Percentiles rank a stretch among this genome's conserved stretches.
phyloP scores from a whole-genome alignment of 164 flowering plant genomes.

The Kalanchoe fedtschenkoi region DNA sequence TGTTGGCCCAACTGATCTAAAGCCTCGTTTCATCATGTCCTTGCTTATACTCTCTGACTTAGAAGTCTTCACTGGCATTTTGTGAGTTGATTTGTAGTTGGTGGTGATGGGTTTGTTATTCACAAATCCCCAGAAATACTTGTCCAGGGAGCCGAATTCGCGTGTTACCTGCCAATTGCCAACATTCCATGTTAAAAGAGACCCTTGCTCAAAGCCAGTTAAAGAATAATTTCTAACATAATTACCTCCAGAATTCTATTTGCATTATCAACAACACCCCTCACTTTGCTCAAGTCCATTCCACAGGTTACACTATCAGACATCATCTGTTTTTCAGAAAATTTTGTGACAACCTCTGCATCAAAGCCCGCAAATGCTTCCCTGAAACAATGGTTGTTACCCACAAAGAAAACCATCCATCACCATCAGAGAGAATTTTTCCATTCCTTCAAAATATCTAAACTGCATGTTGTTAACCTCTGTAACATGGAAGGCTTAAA shows the following conservation, averaged over 20 bases:
- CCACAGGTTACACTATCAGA: slow-evolving; percentile 36
- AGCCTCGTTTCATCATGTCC: slow-evolving; percentile 86
- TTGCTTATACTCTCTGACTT: slow-evolving; percentile 91
- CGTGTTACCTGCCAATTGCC: slow-evolving; percentile 36
- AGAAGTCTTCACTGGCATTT: slow-evolving; percentile 89
- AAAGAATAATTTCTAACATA: too few species aligned
- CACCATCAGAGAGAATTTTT: background rate
- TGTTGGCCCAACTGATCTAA: slow-evolving; percentile 77
- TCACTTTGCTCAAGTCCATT: slow-evolving; percentile 50
- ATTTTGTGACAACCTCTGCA: slow-evolving; percentile 49
- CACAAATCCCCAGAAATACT: slow-evolving; percentile 81
- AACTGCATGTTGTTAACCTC: background rate
- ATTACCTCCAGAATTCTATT: slow-evolving; percentile 65
- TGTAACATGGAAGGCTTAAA: background rate
- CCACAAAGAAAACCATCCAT: background rate
- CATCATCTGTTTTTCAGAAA: slow-evolving; percentile 48
- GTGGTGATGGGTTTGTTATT: slow-evolving; percentile 69
- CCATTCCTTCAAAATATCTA: background rate
- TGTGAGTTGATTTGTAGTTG: slow-evolving; percentile 55
- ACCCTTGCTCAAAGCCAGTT: background rate
- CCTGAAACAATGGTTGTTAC: slow-evolving; percentile 24
- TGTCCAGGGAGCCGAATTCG: slow-evolving; percentile 57
- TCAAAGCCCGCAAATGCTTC: slow-evolving; percentile 72
- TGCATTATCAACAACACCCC: slow-evolving; percentile 80
- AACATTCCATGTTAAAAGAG: background rate